These are phyloP conservation scores for Chaetomiaceae sp. DNA, from an alignment of 2,329 filamentous ascomycete species.

Conservation along the genomic window DNA sequence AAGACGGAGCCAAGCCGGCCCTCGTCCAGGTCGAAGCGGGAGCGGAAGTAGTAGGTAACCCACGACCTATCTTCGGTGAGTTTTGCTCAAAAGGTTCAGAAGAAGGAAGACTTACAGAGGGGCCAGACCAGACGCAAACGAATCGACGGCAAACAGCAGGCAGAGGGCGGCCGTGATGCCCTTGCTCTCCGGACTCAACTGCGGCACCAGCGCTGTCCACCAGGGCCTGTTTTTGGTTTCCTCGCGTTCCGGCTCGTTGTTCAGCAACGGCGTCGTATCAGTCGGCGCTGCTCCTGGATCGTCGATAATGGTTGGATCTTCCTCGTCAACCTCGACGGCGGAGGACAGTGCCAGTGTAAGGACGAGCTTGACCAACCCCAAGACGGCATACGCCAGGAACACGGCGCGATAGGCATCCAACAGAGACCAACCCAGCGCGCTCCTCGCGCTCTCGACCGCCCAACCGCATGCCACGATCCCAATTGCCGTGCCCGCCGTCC, in stretches of 20 bases:
- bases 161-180: conserved; percentile 59
- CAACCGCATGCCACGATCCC: conserved; percentile 51
- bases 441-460: conserved; percentile 44
- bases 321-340: not conserved
- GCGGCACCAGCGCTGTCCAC: not conserved
- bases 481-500: conserved; percentile 49
- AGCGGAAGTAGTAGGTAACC: conserved; percentile 55
- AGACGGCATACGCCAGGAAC: not conserved
- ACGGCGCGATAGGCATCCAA: conserved; percentile 42
- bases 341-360: not conserved
- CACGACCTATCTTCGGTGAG: conserved; percentile 42
- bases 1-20: conserved; percentile 57
- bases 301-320: conserved; percentile 36
- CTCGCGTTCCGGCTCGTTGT: not conserved
- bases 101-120: conserved; percentile 52
- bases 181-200: not conserved
- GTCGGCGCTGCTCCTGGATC: conserved; percentile 54
- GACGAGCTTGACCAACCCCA: not conserved
- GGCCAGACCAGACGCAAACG: conserved; percentile 61
- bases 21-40: conserved; percentile 52
- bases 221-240: not conserved
- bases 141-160: conserved; percentile 60
- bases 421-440: conserved; percentile 44
- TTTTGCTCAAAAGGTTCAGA: too few relatives aligned
- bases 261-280: not conserved